Conservation (phyloP, 305 asterid species). For the Fraxinus nigra region DNA sequence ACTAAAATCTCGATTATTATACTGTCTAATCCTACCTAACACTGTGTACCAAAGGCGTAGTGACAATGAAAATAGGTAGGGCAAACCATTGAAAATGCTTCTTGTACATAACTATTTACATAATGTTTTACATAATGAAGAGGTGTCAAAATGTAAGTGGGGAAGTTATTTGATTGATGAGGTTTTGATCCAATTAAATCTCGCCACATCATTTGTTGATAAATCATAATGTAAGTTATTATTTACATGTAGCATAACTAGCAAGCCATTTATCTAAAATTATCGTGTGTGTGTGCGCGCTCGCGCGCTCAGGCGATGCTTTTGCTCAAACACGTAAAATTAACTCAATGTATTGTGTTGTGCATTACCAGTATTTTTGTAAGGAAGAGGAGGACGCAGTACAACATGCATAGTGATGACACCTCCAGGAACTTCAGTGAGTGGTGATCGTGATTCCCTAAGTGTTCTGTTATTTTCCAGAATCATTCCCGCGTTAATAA, state of each 20-base stretch:
- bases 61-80: not conserved
- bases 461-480: conserved; percentile 81
- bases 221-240: not conserved
- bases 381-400: conserved; percentile 69
- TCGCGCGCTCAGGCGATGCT: not conserved
- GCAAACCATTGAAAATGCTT: not conserved
- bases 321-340: not conserved
- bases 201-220: not conserved
- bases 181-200: not conserved
- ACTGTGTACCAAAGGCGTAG: not conserved
- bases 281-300: not conserved
- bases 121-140: not conserved
- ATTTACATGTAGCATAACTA: too few species aligned
- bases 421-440: conserved; percentile 87
- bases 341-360: not conserved
- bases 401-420: conserved; percentile 91
- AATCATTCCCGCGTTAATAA: conserved; percentile 81
- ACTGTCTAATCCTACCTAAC: not conserved
- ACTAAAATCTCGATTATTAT: not conserved
- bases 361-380: conserved; percentile 64
- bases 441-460: conserved; percentile 78
- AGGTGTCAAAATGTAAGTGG: not conserved
- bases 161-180: not conserved
- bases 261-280: not conserved
- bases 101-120: not conserved